These are phyloP conservation scores for Cercospora sp. DNA, from an alignment of 2,329 filamentous ascomycete genomes.

Conservation along the genomic window DNA sequence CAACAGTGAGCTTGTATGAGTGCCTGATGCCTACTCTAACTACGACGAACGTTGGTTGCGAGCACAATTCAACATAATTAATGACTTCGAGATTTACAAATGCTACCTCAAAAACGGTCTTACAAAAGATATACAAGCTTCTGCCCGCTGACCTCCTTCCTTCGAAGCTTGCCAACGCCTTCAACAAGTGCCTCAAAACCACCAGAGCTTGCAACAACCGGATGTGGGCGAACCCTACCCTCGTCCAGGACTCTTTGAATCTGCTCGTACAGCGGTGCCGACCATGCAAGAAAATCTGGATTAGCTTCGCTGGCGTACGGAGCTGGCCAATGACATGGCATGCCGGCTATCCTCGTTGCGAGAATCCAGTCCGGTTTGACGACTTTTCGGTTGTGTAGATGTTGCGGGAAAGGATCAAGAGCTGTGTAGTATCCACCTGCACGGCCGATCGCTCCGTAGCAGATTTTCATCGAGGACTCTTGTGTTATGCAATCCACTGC, in stretches of 20 bases:
- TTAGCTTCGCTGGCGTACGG: neutral
- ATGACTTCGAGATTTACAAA: too few species aligned
- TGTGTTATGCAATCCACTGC: slow-evolving; percentile 50
- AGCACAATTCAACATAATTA: too few species aligned
- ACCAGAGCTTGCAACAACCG: neutral
- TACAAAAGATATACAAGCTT: neutral
- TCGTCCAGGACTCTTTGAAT: neutral
- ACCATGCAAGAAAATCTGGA: neutral
- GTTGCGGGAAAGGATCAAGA: slow-evolving; percentile 38
- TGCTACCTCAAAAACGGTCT: too few species aligned
- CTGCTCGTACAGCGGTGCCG: neutral
- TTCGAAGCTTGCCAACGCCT: neutral
- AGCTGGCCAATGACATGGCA: neutral
- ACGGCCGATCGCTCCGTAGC: slow-evolving; percentile 43
- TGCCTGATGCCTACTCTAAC: too few species aligned
- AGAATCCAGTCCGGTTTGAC: neutral
- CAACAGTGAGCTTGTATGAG: too few species aligned
- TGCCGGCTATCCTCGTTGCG: neutral
- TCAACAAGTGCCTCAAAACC: neutral
- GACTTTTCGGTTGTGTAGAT: neutral
- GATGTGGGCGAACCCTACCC: neutral
- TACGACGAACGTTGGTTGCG: too few species aligned
- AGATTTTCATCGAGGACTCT: slow-evolving; percentile 39
- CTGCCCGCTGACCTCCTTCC: neutral
- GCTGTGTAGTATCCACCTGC: slow-evolving; percentile 44